Conservation (phyloP, 2,329 filamentous ascomycete genomes). For the Aspergillus ibericus region DNA sequence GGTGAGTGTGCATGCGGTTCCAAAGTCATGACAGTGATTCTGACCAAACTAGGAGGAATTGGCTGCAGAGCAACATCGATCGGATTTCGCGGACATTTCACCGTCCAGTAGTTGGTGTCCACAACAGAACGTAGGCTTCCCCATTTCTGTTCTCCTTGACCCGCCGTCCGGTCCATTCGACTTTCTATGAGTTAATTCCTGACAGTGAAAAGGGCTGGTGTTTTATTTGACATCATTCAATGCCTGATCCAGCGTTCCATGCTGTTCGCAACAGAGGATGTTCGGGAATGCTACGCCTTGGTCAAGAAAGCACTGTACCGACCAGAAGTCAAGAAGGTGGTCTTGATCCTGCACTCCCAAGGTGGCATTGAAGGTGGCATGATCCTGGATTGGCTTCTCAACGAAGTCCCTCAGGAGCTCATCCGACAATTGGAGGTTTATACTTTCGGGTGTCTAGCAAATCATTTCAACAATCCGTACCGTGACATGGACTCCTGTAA, state of each 20-base stretch:
- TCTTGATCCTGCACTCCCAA: conserved; percentile 75
- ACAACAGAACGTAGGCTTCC: conserved; percentile 64
- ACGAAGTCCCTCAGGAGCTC: conserved; percentile 66
- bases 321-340: conserved; percentile 63
- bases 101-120: conserved; percentile 69
- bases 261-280: conserved; percentile 68
- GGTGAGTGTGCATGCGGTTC: conserved; percentile 45
- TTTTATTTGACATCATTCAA: conserved; percentile 75
- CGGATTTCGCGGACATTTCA: conserved; percentile 71
- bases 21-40: neutral
- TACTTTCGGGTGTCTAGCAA: conserved; percentile 76
- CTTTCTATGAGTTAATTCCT: neutral
- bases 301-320: conserved; percentile 66
- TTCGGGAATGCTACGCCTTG: conserved; percentile 58
- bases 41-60: conserved; percentile 50
- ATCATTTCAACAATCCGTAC: conserved; percentile 78
- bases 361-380: conserved; percentile 73
- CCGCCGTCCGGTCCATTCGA: no score
- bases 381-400: conserved; percentile 73
- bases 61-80: conserved; percentile 70
- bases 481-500: conserved; percentile 34
- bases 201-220: conserved; percentile 48
- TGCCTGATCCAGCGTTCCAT: conserved; percentile 76
- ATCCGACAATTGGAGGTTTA: conserved; percentile 69
- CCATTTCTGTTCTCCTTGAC: neutral